A percentile compares a stretch with the other conserved stretches of the same genome.
Evolutionary conservation across 805 yeast genomes (phyloP).

Genomic region (Cyberlindnera maritima): DNA sequence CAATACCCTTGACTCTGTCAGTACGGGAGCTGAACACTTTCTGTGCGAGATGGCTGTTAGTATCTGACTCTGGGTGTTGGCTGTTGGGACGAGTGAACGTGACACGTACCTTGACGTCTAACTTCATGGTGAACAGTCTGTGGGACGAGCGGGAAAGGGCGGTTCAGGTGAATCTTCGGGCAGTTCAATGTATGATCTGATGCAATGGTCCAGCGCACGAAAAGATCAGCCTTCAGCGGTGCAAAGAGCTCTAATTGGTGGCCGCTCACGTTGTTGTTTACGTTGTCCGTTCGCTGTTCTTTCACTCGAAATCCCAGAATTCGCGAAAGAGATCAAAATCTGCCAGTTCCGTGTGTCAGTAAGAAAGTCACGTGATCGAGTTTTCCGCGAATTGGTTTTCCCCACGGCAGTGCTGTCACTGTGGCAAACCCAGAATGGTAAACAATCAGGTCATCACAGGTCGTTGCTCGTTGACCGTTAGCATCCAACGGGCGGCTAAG

Average conservation of each 20-base stretch:
- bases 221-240: neutral
- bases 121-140: conserved; percentile 19
- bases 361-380: neutral
- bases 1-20: conserved; percentile 96
- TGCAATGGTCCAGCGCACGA: neutral
- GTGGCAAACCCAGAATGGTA: neutral
- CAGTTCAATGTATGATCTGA: neutral
- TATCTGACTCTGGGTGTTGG: neutral
- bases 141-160: neutral
- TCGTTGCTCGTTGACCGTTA: too few relatives aligned
- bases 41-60: conserved; percentile 32
- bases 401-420: neutral
- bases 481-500: too few relatives aligned
- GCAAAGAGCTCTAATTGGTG: neutral
- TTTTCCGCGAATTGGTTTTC: neutral
- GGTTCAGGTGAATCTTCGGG: neutral
- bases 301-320: neutral
- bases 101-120: conserved; percentile 27
- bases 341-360: neutral
- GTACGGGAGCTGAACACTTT: conserved; percentile 88
- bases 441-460: too few relatives aligned
- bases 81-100: neutral
- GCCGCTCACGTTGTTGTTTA: conserved; percentile 1
- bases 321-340: conserved; percentile 1
- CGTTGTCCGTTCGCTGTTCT: conserved; percentile 5